These are phyloP conservation scores for Escallonia herrerae DNA, from an alignment of 129 eudicot species.

Conservation along the genomic window DNA sequence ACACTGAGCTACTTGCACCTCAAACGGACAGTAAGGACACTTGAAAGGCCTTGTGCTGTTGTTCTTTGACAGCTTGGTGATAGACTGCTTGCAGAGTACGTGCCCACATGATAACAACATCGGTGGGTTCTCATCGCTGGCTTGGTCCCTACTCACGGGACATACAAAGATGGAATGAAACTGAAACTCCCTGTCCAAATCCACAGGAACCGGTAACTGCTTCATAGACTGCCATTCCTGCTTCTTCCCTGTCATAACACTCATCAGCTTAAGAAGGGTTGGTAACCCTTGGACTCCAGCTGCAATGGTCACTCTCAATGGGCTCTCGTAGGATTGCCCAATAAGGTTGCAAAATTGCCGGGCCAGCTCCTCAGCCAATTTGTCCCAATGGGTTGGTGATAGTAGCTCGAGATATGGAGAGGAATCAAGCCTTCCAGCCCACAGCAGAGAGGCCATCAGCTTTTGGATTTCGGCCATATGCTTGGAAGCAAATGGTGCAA, in stretches of 20 bases:
- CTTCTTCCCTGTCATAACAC: conserved; percentile 75
- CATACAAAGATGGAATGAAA: conserved; percentile 89
- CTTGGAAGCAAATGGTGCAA: conserved; percentile 48
- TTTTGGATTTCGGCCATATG: conserved; percentile 72
- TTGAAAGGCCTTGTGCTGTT: conserved; percentile 82
- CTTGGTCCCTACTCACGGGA: conserved; percentile 95
- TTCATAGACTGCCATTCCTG: conserved; percentile 87
- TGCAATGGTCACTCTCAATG: conserved; percentile 62
- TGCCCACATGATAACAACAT: conserved; percentile 93
- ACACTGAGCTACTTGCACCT: conserved; percentile 75
- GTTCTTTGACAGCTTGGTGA: conserved; percentile 76
- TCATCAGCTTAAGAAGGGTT: conserved; percentile 85
- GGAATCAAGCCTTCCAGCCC: conserved; percentile 76
- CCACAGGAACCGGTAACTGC: conserved; percentile 85
- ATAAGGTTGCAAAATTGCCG: conserved; percentile 62
- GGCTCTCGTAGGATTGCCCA: conserved; percentile 71
- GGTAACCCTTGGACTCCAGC: conserved; percentile 91
- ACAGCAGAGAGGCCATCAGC: conserved; percentile 73
- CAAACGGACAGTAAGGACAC: conserved; percentile 89
- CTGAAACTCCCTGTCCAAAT: conserved; percentile 65
- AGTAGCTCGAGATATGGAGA: conserved; percentile 75
- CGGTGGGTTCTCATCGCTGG: conserved; percentile 88
- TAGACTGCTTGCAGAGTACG: conserved; percentile 77
- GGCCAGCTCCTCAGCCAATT: conserved; percentile 52
- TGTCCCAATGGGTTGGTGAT: conserved; percentile 60